Evolutionary conservation across 352 stramenopile genomes (phyloP), one percentile per base, ranked within the genome.

Genomic region (Pythium folliculosum): DNA sequence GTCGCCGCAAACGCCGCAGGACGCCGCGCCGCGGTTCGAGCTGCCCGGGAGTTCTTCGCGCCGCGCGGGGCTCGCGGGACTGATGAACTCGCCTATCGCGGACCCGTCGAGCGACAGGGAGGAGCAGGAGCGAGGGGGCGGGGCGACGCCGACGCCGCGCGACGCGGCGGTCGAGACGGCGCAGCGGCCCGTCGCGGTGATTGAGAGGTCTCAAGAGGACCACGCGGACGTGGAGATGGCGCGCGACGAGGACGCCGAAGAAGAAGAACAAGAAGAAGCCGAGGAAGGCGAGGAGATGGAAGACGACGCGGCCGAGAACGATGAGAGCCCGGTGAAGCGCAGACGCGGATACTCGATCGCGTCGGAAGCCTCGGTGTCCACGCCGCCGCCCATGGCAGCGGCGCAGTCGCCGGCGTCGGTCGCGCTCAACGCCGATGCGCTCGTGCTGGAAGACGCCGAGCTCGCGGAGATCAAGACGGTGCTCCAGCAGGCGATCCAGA

Each of bases 61-160:
- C 53, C 9, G 69, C 86, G 43, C 67, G 0, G 78, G 71, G 3
- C 72, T 90, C 51, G 87, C 80, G 3, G 82, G 71, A 38, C 76
- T 90, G 70, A 90, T 90, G 76, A 89, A 89, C 71, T 86, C 80
- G 30, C 81, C 43, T 5, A 8, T 48, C 5, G 43, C 19, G 19
- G 43, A 48, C 8, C 43, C 43, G 3, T 32, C 27, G 27, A 12
- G 43, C 17, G 52, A 59, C 52, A 12, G 38, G 52, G n/a, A 32
- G 32, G 7, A 45, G 30, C 19, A 43, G 16, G 23, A 54, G 52
- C 7, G 52, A 59, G 32, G 44, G 52, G 52, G 52, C 7, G 35
- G 19, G 14, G n/a, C 13, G 52, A 22, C 35, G 23, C 16, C 9
- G 16, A 22, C 50, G 12, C 43, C 14, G 27, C 32, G 56, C 16